Conservation (phyloP, 148 eudicot genomes). For the Diospyros kaki region DNA sequence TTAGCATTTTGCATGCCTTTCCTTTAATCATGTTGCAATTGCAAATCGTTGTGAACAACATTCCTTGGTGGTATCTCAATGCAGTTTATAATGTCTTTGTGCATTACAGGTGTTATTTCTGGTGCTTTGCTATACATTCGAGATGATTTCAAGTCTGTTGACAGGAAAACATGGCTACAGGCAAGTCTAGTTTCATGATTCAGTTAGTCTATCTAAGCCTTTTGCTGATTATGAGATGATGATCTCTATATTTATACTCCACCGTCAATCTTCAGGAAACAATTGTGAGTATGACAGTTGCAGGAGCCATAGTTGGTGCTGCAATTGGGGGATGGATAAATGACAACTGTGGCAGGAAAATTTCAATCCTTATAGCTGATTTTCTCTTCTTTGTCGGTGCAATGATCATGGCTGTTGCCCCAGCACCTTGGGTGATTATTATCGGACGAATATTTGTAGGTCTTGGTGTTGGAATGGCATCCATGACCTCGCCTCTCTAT, state of each 20-base stretch:
- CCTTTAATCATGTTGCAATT: neutral
- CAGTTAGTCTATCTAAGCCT: neutral
- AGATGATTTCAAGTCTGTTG: conserved; percentile 54
- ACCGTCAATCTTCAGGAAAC: conserved; percentile 42
- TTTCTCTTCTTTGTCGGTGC: conserved; percentile 60
- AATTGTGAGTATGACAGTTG: conserved; percentile 73
- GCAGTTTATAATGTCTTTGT: neutral
- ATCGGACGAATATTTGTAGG: conserved; percentile 63
- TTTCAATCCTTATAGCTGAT: conserved; percentile 57
- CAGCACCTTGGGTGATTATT: conserved; percentile 57
- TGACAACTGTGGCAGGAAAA: conserved; percentile 54
- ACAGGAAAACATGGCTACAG: conserved; percentile 54
- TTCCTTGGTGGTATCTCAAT: no score
- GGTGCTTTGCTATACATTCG: conserved; percentile 72
- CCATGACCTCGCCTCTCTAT: conserved; percentile 79
- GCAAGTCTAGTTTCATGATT: conserved; percentile 13
- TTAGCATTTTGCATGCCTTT: no score
- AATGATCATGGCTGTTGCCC: conserved; percentile 51
- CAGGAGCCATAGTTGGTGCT: conserved; percentile 73
- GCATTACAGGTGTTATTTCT: conserved; percentile 57
- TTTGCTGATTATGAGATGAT: no score
- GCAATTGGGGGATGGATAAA: conserved; percentile 62
- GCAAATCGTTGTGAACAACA: no score
- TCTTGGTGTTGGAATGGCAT: conserved; percentile 81
- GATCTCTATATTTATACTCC: neutral